Base-by-base conservation (phyloP, 108 stramenopile species). In the Nitzschia palea region DNA sequence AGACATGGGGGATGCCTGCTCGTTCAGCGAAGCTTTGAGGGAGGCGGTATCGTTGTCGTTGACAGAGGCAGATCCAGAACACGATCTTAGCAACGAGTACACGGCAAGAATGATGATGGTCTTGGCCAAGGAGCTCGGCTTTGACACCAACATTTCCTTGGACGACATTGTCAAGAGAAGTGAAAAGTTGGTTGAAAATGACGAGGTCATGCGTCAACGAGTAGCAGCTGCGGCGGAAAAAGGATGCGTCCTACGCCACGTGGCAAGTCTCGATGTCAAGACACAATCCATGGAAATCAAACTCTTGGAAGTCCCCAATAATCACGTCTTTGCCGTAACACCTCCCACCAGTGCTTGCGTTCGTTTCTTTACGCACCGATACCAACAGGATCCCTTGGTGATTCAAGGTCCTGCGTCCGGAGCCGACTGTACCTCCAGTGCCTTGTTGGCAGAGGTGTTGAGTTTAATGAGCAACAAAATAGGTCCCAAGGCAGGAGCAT, bases 331-430 rank as follows among this genome's bases (percentile, higher is more conserved):
- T 65, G 89, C 89, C 33, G 69, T 70, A 10, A 82, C 84, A n/a
- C 81, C 89, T 22, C 89, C 89, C 0, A 80, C 74, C 25, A 73
- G 76, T 67, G 81, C 73, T 32, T 78, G 74, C 33, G 80, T 90
- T 29, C 78, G 89, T 12, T 90, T 90, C 68, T 90, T 90, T 36
- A 90, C 89, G 10, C 65, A 80, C 34, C 70, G 86, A 14, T 82
- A 86, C 61, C 62, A 71, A 52, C 62, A 60, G 10, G 86, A 84
- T 55, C 89, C 89, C 25, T 71, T 90, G 44, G 79, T 87, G 15
- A 68, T 90, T 35, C 82, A 83, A 27, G 89, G 89, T 17, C 89
- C 86, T n/a, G 65, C 80, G 9, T 82, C 84, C 25, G 89, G 89
- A 40, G 84, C 78, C 23, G 89, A 87, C 60, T 83, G 80, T 29